phyloP scores from a whole-genome alignment of 768 basidiomycete species.

The Lentinus brumalis region DNA sequence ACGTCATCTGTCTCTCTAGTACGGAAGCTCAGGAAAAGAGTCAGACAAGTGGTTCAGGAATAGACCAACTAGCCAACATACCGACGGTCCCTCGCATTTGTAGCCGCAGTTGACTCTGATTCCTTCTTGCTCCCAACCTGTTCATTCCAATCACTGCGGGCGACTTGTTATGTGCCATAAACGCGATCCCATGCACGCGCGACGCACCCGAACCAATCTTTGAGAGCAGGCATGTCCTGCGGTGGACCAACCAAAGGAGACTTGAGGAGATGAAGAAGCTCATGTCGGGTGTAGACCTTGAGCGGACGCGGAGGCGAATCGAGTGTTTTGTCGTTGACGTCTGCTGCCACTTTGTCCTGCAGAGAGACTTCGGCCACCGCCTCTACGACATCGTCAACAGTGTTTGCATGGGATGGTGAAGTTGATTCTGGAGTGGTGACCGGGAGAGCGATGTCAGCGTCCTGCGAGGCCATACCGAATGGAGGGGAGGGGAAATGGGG shows the following conservation, averaged over 20 bases:
- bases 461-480: slow-evolving; percentile 17
- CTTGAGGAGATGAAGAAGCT: slow-evolving; percentile 66
- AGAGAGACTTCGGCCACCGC: slow-evolving; percentile 37
- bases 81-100: slow-evolving; percentile 69
- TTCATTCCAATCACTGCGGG: slow-evolving; percentile 55
- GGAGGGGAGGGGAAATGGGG: background rate
- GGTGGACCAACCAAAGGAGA: slow-evolving; percentile 79
- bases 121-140: slow-evolving; percentile 70
- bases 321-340: slow-evolving; percentile 33
- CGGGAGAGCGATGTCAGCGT: slow-evolving; percentile 6
- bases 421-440: background rate
- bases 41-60: slow-evolving; percentile 10
- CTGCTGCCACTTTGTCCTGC: slow-evolving; percentile 29
- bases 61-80: slow-evolving; percentile 27
- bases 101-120: slow-evolving; percentile 53
- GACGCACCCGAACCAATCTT: slow-evolving; percentile 87
- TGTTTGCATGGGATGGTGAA: background rate
- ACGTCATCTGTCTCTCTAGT: slow-evolving; percentile 71
- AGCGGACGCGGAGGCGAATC: slow-evolving; percentile 44
- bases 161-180: slow-evolving; percentile 13
- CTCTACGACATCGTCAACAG: slow-evolving; percentile 33
- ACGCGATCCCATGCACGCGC: background rate
- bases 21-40: slow-evolving; percentile 56
- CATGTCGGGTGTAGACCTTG: slow-evolving; percentile 67
- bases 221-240: slow-evolving; percentile 75